Evolutionary conservation across 495 filamentous ascomycete species (phyloP).

Genomic region (Podospora pseudoanserina): DNA sequence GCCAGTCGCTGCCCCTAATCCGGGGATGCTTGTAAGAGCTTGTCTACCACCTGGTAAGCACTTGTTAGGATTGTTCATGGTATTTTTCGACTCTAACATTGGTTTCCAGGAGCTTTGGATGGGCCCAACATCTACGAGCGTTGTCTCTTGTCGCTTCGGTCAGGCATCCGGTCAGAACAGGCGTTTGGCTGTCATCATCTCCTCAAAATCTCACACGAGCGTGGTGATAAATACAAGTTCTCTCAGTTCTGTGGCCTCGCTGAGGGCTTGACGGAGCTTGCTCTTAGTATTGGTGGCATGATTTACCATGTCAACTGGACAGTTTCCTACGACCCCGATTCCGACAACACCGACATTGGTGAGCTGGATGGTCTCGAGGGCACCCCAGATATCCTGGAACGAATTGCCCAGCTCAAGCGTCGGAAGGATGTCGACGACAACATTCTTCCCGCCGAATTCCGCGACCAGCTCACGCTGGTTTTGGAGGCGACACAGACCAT

Average conservation of each 20-base stretch:
- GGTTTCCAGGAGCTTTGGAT: constrained; percentile 52
- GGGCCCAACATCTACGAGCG: constrained; percentile 87
- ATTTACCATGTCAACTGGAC: constrained; percentile 83
- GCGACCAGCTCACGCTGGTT: constrained; percentile 65
- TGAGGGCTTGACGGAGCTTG: constrained; percentile 81
- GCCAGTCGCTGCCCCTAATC: constrained; percentile 24
- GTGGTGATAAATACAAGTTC: constrained; percentile 93
- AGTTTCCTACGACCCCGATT: constrained; percentile 62
- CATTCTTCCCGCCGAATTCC: constrained; percentile 69
- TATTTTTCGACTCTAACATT: constrained; percentile 18
- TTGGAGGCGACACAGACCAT: constrained; percentile 85
- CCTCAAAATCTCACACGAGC: constrained; percentile 90
- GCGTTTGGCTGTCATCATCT: constrained; percentile 87
- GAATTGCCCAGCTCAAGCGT: constrained; percentile 52
- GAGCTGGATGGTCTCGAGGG: constrained; percentile 73
- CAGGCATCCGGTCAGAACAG: constrained; percentile 74
- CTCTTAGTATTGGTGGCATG: constrained; percentile 65
- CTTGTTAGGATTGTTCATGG: neutral
- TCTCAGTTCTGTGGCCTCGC: constrained; percentile 86
- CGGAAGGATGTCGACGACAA: constrained; percentile 59
- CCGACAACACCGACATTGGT: constrained; percentile 46
- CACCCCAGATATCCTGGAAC: constrained; percentile 68
- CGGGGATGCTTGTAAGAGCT: constrained; percentile 18
- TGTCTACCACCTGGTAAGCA: constrained; percentile 29
- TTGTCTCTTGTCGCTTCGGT: constrained; percentile 74